Percentiles rank a stretch among this genome's conserved stretches.
Evolutionary conservation across 306 rosid species (phyloP).

Genomic region (Quercus rubra): DNA sequence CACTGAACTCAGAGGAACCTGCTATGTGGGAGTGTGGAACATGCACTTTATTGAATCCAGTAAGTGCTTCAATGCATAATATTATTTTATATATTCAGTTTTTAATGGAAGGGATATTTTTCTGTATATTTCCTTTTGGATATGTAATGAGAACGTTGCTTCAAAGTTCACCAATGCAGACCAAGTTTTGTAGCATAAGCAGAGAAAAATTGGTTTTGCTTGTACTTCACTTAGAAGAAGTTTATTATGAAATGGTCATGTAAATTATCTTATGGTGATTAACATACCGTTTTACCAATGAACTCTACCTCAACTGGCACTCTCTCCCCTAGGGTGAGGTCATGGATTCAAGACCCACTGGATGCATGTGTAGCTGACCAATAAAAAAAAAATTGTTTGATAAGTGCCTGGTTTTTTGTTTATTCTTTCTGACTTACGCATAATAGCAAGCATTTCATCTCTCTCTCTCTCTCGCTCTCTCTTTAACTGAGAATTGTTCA

Average conservation of each 20-base stretch:
- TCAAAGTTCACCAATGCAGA: not conserved
- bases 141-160: not conserved
- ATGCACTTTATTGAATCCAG: conserved; percentile 85
- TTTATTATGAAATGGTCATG: not conserved
- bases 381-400: not conserved
- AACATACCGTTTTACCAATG: not conserved
- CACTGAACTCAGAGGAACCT: conserved; percentile 35
- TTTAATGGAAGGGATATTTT: not conserved
- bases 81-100: not conserved
- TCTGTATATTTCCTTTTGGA: not conserved
- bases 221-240: not conserved
- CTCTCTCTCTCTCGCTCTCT: not conserved
- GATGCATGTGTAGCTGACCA: too few relatives aligned
- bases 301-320: too few relatives aligned
- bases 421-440: not conserved
- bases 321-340: too few relatives aligned
- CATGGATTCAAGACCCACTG: too few relatives aligned
- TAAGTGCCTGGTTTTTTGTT: not conserved
- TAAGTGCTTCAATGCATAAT: conserved; percentile 33
- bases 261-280: not conserved
- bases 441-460: not conserved
- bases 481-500: not conserved
- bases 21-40: conserved; percentile 68
- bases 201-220: not conserved
- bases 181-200: not conserved